phyloP scores from a whole-genome alignment of 1,284 basidiomycete species.

The Cryptococcus jaspeensis region DNA sequence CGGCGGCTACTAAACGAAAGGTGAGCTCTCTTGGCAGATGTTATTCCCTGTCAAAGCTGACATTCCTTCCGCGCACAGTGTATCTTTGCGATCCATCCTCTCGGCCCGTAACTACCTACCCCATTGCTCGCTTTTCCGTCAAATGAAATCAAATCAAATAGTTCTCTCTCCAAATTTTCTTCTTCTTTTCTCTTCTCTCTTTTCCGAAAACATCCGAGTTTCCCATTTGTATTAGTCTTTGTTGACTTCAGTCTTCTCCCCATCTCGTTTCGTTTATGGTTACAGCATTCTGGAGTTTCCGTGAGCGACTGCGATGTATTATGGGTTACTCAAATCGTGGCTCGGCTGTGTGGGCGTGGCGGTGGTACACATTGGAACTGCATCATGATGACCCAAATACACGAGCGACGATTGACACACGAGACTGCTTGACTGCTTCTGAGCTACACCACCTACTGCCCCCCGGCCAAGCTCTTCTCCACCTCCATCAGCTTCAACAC shows the following conservation, averaged over 20 bases:
- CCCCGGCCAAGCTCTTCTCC: conserved; percentile 60
- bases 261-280: conserved; percentile 1
- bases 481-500: conserved; percentile 64
- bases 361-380: not conserved
- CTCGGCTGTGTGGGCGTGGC: not conserved
- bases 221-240: conserved; percentile 3
- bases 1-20: conserved; percentile 7
- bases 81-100: not conserved
- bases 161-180: not conserved
- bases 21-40: too few relatives aligned
- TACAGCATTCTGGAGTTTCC: not conserved
- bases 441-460: conserved; percentile 4
- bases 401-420: too few relatives aligned
- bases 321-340: conserved; percentile 5
- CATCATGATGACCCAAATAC: not conserved
- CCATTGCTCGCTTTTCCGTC: not conserved
- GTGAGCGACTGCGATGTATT: conserved; percentile 3
- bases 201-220: conserved; percentile 1
- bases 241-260: not conserved
- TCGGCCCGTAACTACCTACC: not conserved
- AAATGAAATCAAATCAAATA: not conserved
- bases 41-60: too few relatives aligned
- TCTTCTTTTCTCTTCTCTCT: not conserved
- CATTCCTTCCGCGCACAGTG: not conserved
- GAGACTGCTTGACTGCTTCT: not conserved